Evolutionary conservation across 2,329 filamentous ascomycete species (phyloP).

Genomic region (Monosporascus sp.): DNA sequence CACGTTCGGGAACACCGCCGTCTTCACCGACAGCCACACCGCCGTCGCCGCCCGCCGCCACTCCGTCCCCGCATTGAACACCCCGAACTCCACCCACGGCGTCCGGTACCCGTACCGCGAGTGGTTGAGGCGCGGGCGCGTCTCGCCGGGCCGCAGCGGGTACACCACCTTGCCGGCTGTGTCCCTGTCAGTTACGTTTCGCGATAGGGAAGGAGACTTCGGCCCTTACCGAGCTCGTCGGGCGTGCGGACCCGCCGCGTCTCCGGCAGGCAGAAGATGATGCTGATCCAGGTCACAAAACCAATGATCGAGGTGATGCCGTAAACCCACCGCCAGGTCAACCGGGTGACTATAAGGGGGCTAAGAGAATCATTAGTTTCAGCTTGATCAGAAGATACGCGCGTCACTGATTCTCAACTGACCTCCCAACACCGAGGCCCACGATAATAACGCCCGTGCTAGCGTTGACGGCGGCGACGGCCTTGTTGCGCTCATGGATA

Average conservation of each 20-base stretch:
- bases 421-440: slow-evolving; percentile 18
- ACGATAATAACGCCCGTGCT: slow-evolving; percentile 27
- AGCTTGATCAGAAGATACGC: neutral
- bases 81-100: slow-evolving; percentile 25
- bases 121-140: slow-evolving; percentile 24
- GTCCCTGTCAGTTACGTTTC: neutral
- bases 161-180: slow-evolving; percentile 16
- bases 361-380: neutral
- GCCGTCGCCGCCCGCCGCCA: slow-evolving; percentile 19
- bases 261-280: slow-evolving; percentile 30
- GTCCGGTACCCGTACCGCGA: slow-evolving; percentile 21
- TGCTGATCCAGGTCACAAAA: slow-evolving; percentile 27
- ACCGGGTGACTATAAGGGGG: slow-evolving; percentile 25
- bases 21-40: slow-evolving; percentile 26
- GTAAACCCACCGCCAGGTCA: slow-evolving; percentile 32
- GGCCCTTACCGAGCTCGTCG: slow-evolving; percentile 21
- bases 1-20: slow-evolving; percentile 28
- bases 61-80: slow-evolving; percentile 26
- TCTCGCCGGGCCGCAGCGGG: slow-evolving; percentile 19
- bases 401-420: slow-evolving; percentile 1
- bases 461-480: slow-evolving; percentile 26
- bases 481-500: slow-evolving; percentile 32
- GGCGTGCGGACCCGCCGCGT: slow-evolving; percentile 27
- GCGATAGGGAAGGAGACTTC: neutral
- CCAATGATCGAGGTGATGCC: slow-evolving; percentile 27